phyloP scores from a whole-genome alignment of 2,329 filamentous ascomycete genomes.

The Aureobasidium namibiae region DNA sequence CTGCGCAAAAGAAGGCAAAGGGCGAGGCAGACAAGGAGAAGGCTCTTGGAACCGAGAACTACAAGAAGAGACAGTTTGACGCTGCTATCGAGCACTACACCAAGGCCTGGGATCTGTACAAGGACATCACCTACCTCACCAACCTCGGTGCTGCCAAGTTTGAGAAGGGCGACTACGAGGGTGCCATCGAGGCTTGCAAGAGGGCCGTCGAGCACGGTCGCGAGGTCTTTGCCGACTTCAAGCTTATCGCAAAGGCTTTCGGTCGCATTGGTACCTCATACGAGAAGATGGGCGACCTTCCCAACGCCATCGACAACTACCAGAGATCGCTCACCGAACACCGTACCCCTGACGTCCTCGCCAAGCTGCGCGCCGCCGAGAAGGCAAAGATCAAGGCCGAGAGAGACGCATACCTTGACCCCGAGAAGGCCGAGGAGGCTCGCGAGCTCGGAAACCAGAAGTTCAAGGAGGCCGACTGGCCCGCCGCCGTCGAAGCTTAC shows the following conservation, averaged over 20 bases:
- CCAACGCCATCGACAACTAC: slow-evolving; percentile 78
- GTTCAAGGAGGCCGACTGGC: slow-evolving; percentile 96
- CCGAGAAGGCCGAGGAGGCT: slow-evolving; percentile 87
- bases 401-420: slow-evolving; percentile 75
- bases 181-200: slow-evolving; percentile 76
- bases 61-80: slow-evolving; percentile 98
- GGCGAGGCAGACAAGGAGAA: slow-evolving; percentile 91
- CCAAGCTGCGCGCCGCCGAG: slow-evolving; percentile 85
- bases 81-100: slow-evolving; percentile 87
- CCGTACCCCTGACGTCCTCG: slow-evolving; percentile 86
- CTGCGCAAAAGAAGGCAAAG: slow-evolving; percentile 83
- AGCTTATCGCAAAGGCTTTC: slow-evolving; percentile 95
- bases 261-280: slow-evolving; percentile 90
- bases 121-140: slow-evolving; percentile 97
- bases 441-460: slow-evolving; percentile 91
- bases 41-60: slow-evolving; percentile 83
- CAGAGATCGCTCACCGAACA: slow-evolving; percentile 93
- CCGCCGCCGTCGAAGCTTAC: slow-evolving; percentile 88
- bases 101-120: slow-evolving; percentile 89
- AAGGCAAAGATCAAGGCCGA: slow-evolving; percentile 72
- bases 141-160: slow-evolving; percentile 91
- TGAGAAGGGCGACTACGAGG: slow-evolving; percentile 91
- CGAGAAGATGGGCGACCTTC: slow-evolving; percentile 77
- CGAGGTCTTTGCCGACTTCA: slow-evolving; percentile 88
- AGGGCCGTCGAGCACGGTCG: slow-evolving; percentile 87